Conservation (phyloP, 352 stramenopile species). For the Globisporangium apiculatum region DNA sequence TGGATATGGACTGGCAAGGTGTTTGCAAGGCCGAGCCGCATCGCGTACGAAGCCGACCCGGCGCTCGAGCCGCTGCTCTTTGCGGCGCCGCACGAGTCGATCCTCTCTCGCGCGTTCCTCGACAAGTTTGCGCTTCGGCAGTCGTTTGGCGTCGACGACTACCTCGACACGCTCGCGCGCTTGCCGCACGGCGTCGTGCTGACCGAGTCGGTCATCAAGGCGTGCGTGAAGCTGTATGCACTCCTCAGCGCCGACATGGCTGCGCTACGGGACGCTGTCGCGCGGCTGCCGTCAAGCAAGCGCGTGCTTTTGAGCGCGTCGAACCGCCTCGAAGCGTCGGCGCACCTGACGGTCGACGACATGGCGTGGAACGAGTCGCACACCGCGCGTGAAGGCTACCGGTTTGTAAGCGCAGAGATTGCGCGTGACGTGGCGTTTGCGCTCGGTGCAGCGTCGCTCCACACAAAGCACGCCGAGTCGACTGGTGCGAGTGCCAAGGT, state of each 20-base stretch:
- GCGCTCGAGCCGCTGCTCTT: slow-evolving; percentile 57
- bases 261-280: slow-evolving; percentile 17
- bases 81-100: slow-evolving; percentile 39
- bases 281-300: slow-evolving; percentile 24
- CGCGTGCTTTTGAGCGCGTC: slow-evolving; percentile 33
- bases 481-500: slow-evolving; percentile 46
- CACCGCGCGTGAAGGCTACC: slow-evolving; percentile 34
- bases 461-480: slow-evolving; percentile 54
- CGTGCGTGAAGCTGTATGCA: slow-evolving; percentile 44
- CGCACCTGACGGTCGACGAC: slow-evolving; percentile 52
- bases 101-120: slow-evolving; percentile 56
- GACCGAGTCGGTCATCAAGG: slow-evolving; percentile 17
- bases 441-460: slow-evolving; percentile 53
- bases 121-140: slow-evolving; percentile 43
- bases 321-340: slow-evolving; percentile 25
- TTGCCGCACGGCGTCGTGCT: slow-evolving; percentile 27
- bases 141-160: slow-evolving; percentile 45
- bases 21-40: slow-evolving; percentile 44
- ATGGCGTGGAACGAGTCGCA: slow-evolving; percentile 74
- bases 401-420: slow-evolving; percentile 49
- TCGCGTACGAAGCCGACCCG: slow-evolving; percentile 37
- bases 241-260: slow-evolving; percentile 26
- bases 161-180: slow-evolving; percentile 39
- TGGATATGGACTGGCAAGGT: slow-evolving; percentile 71
- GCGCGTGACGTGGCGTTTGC: slow-evolving; percentile 31